Conservation (phyloP, 2,329 filamentous ascomycete species). For the Arachnomyces sp. region DNA sequence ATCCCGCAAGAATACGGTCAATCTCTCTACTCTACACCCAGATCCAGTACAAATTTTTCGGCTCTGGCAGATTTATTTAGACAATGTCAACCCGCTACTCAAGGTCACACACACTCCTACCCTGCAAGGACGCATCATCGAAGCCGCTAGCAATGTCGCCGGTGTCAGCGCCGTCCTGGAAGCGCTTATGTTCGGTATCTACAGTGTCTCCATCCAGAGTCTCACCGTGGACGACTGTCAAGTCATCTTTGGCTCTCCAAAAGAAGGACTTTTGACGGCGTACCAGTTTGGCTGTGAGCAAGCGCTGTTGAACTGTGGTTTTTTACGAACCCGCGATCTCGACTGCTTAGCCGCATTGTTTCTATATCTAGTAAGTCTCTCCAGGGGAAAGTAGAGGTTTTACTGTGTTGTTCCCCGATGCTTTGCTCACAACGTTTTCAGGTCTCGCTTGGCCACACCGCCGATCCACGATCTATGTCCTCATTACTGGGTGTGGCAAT, state of each 20-base stretch:
- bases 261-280: slow-evolving; percentile 30
- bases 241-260: slow-evolving; percentile 29
- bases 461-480: slow-evolving; percentile 32
- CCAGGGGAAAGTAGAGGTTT: too few relatives aligned
- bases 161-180: slow-evolving; percentile 40
- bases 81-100: slow-evolving; percentile 65
- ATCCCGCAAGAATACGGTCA: not conserved
- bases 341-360: slow-evolving; percentile 46
- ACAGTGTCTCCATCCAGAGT: slow-evolving; percentile 53
- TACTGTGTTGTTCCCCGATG: not conserved
- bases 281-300: slow-evolving; percentile 43
- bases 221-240: slow-evolving; percentile 50
- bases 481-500: slow-evolving; percentile 59
- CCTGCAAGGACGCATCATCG: slow-evolving; percentile 57
- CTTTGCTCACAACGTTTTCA: slow-evolving; percentile 20
- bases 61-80: slow-evolving; percentile 68
- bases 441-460: slow-evolving; percentile 1
- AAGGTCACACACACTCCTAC: slow-evolving; percentile 66
- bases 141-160: slow-evolving; percentile 42
- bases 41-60: slow-evolving; percentile 45
- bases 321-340: slow-evolving; percentile 36
- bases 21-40: slow-evolving; percentile 16
- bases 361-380: slow-evolving; percentile 44
- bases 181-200: slow-evolving; percentile 56
- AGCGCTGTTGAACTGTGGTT: slow-evolving; percentile 37